Evolutionary conservation across 139 green algal genomes (phyloP).

Genomic region (Volvox africanus): DNA sequence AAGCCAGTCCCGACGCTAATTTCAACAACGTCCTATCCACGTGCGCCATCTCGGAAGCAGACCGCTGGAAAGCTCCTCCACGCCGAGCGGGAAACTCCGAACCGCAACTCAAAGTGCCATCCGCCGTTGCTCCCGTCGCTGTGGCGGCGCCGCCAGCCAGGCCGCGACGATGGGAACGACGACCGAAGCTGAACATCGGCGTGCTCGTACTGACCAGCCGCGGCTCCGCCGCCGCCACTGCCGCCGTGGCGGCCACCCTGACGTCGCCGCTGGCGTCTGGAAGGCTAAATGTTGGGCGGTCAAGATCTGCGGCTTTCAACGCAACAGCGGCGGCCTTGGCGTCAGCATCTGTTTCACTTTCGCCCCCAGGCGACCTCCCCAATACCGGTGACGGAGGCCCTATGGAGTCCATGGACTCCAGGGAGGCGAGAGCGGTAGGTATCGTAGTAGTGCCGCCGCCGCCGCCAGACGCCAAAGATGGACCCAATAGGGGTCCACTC

Average conservation of each 20-base stretch:
- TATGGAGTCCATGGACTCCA: not conserved
- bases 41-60: not conserved
- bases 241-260: not conserved
- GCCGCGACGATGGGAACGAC: not conserved
- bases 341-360: not conserved
- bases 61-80: not conserved
- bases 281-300: not conserved
- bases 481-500: not conserved
- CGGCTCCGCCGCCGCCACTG: not conserved
- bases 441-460: not conserved
- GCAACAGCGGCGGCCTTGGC: not conserved
- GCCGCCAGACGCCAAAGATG: not conserved
- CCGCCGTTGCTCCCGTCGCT: not conserved
- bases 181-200: slow-evolving; percentile 13
- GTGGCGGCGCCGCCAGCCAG: not conserved
- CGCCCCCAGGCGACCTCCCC: no score
- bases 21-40: not conserved
- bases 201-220: not conserved
- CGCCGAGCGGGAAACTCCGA: not conserved
- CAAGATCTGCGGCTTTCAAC: not conserved
- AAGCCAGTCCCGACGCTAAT: not conserved
- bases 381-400: not conserved
- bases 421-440: not conserved
- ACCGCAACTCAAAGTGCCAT: not conserved
- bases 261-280: not conserved